Evolutionary conservation across 306 rosid species (phyloP).

Genomic region (Trifolium repens): DNA sequence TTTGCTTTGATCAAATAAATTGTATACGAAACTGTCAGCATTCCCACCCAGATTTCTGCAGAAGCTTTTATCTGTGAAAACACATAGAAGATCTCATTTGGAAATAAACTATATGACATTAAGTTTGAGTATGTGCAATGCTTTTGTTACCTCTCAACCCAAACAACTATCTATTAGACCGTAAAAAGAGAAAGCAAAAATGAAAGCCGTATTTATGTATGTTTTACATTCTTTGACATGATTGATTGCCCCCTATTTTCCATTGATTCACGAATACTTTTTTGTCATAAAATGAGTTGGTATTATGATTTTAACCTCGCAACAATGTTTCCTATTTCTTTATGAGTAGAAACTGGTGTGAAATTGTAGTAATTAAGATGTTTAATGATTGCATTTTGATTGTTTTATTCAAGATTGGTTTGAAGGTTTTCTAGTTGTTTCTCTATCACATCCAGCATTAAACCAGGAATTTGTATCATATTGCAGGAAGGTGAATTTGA

Average conservation of each 20-base stretch:
- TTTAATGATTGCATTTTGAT: slow-evolving; percentile 11
- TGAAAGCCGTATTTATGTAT: not conserved
- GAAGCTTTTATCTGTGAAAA: slow-evolving; percentile 16
- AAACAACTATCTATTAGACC: slow-evolving; percentile 12
- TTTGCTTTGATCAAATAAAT: slow-evolving; percentile 31
- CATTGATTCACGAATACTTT: slow-evolving; percentile 27
- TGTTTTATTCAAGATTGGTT: slow-evolving; percentile 30
- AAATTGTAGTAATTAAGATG: not conserved
- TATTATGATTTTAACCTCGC: slow-evolving; percentile 15
- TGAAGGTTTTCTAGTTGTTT: slow-evolving; percentile 30
- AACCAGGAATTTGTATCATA: slow-evolving; percentile 29
- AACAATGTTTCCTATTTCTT: not conserved
- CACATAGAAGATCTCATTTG: not conserved
- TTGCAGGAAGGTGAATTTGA: slow-evolving; percentile 64
- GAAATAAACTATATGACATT: slow-evolving; percentile 10
- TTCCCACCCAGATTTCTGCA: slow-evolving; percentile 2
- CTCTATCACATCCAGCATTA: slow-evolving; percentile 8
- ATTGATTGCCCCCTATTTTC: slow-evolving; percentile 21
- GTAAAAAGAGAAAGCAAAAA: not conserved
- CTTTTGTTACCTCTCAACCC: slow-evolving; percentile 14
- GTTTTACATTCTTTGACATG: slow-evolving; percentile 27
- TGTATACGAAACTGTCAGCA: slow-evolving; percentile 1
- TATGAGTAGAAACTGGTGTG: slow-evolving; percentile 12
- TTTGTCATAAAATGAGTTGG: slow-evolving; percentile 24
- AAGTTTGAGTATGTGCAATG: slow-evolving; percentile 24